These are phyloP conservation scores for Austroboletus festivus DNA, from an alignment of 768 basidiomycete genomes.

Conservation along the genomic window DNA sequence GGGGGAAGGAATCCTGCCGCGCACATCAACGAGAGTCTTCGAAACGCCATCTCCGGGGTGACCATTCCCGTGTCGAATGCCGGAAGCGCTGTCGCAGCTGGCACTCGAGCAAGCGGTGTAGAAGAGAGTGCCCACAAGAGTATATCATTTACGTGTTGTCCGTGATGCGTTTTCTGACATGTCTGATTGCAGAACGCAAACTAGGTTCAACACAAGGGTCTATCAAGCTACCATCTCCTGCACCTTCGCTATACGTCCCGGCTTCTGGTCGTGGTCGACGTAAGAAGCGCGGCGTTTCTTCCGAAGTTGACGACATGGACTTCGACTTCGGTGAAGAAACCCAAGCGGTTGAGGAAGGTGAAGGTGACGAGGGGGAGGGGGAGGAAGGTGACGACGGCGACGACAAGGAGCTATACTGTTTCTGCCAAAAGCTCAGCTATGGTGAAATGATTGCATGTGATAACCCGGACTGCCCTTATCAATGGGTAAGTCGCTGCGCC, in stretches of 20 bases:
- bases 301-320: conserved; percentile 34
- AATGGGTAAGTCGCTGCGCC: conserved; percentile 52
- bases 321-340: conserved; percentile 34
- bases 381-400: conserved; percentile 51
- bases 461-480: conserved; percentile 50
- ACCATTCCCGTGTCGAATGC: conserved; percentile 19
- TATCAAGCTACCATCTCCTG: conserved; percentile 35
- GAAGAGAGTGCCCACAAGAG: conserved; percentile 32
- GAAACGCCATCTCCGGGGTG: conserved; percentile 33
- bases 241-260: conserved; percentile 29
- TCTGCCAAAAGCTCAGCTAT: conserved; percentile 60
- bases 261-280: conserved; percentile 31
- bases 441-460: conserved; percentile 71
- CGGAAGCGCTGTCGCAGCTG: conserved; percentile 1
- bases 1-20: conserved; percentile 38
- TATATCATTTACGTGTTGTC: conserved; percentile 8
- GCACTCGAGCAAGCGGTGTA: conserved; percentile 14
- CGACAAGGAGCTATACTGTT: conserved; percentile 60
- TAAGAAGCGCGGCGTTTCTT: conserved; percentile 35
- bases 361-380: conserved; percentile 36
- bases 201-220: conserved; percentile 28
- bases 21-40: conserved; percentile 39
- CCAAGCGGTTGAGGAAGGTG: conserved; percentile 29
- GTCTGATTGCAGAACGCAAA: conserved; percentile 27
- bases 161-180: neutral